These are phyloP conservation scores for Nannizziopsis barbatae DNA, from an alignment of 2,329 filamentous ascomycete species.

Conservation along the genomic window DNA sequence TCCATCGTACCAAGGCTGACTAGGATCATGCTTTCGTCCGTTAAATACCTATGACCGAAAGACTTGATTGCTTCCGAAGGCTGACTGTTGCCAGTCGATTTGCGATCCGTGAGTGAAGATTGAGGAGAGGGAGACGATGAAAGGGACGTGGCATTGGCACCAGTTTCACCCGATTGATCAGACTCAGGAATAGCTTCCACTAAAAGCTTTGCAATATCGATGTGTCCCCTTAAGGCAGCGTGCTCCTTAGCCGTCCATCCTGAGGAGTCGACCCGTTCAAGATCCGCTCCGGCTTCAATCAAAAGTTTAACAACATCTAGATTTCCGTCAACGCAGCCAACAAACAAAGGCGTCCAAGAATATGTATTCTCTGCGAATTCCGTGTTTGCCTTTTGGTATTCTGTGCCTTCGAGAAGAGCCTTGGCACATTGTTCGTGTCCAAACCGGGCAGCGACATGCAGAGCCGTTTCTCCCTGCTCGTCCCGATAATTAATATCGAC, in stretches of 20 bases:
- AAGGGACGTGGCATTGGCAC: slow-evolving; percentile 26
- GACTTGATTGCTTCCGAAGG: slow-evolving; percentile 74
- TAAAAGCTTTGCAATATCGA: slow-evolving; percentile 64
- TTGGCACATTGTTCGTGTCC: slow-evolving; percentile 71
- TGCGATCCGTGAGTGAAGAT: slow-evolving; percentile 35
- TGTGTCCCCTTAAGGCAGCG: slow-evolving; percentile 77
- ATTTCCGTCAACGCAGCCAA: slow-evolving; percentile 82
- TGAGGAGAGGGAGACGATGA: slow-evolving; percentile 28
- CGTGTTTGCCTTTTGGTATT: slow-evolving; percentile 60
- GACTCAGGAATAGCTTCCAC: slow-evolving; percentile 41
- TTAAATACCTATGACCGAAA: slow-evolving; percentile 91
- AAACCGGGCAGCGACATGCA: slow-evolving; percentile 84
- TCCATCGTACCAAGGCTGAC: slow-evolving; percentile 95
- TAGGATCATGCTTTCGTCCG: slow-evolving; percentile 74
- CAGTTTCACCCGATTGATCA: slow-evolving; percentile 21
- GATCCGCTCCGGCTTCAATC: slow-evolving; percentile 64
- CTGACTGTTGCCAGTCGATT: slow-evolving; percentile 36
- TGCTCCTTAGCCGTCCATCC: slow-evolving; percentile 94
- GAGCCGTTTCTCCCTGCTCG: slow-evolving; percentile 74
- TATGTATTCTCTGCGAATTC: slow-evolving; percentile 74
- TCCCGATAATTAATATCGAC: slow-evolving; percentile 93
- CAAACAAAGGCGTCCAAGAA: slow-evolving; percentile 89
- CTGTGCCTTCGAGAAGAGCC: slow-evolving; percentile 59
- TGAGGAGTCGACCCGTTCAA: slow-evolving; percentile 66
- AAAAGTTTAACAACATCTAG: slow-evolving; percentile 63